A percentile compares a stretch with the other conserved stretches of the same genome.
Conservation (phyloP, 768 basidiomycete genomes). For the Rhodotorula sphaerocarpa region DNA sequence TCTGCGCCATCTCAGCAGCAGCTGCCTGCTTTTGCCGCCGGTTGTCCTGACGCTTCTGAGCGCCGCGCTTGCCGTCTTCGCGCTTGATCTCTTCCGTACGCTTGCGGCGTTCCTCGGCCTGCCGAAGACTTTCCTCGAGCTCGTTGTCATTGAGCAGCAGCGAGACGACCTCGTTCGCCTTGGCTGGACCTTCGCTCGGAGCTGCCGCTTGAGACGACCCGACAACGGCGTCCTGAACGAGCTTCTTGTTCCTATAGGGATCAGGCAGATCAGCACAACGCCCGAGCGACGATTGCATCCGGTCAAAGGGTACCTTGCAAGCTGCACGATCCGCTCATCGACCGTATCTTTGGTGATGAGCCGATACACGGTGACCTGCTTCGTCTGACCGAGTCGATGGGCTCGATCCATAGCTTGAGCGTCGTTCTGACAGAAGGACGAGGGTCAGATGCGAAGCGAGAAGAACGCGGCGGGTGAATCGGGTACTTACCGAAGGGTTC, state of each 20-base stretch:
- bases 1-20: conserved; percentile 4
- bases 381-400: conserved; percentile 90
- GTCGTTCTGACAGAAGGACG: conserved; percentile 51
- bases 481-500: conserved; percentile 58
- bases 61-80: conserved; percentile 37
- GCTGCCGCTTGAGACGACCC: conserved; percentile 47
- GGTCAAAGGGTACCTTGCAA: conserved; percentile 63
- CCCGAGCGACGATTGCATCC: too few relatives aligned
- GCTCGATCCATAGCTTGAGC: conserved; percentile 83
- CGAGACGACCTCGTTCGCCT: conserved; percentile 93
- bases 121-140: conserved; percentile 49
- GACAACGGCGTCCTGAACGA: conserved; percentile 95
- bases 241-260: conserved; percentile 36
- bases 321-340: conserved; percentile 91
- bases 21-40: conserved; percentile 7
- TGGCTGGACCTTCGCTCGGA: conserved; percentile 50
- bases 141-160: conserved; percentile 91
- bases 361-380: conserved; percentile 57
- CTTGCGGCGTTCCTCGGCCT: conserved; percentile 40
- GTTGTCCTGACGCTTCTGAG: conserved; percentile 18
- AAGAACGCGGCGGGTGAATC: too few relatives aligned
- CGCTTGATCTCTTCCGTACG: conserved; percentile 42
- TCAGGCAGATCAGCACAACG: not conserved
- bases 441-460: not conserved
- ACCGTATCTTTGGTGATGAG: conserved; percentile 72